phyloP scores from a whole-genome alignment of 805 yeast genomes.

The Kluyveromyces aestuarii region DNA sequence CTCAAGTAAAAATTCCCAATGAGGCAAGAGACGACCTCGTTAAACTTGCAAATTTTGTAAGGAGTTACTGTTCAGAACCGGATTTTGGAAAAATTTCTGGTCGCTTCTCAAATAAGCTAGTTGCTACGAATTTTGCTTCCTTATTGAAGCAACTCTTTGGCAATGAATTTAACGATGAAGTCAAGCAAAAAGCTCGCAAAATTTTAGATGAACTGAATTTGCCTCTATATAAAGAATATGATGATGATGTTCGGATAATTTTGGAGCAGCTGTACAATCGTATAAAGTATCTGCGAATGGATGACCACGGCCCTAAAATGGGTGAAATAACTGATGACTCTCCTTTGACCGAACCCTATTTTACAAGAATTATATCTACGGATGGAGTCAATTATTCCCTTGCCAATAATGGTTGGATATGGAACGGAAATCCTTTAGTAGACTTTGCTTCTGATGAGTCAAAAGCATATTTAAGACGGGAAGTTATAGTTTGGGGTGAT shows the following conservation, averaged over 20 bases:
- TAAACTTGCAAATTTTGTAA: slow-evolving; percentile 41
- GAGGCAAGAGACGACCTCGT: slow-evolving; percentile 32
- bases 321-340: slow-evolving; percentile 50
- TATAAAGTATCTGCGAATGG: slow-evolving; percentile 67
- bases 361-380: slow-evolving; percentile 52
- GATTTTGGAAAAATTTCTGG: slow-evolving; percentile 35
- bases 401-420: slow-evolving; percentile 97
- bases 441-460: slow-evolving; percentile 83
- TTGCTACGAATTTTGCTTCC: slow-evolving; percentile 41
- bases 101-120: slow-evolving; percentile 48
- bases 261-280: slow-evolving; percentile 66
- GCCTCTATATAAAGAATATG: slow-evolving; percentile 63
- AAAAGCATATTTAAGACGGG: slow-evolving; percentile 78
- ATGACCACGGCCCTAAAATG: slow-evolving; percentile 68
- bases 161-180: slow-evolving; percentile 24
- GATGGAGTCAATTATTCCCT: slow-evolving; percentile 57
- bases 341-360: slow-evolving; percentile 81
- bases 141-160: slow-evolving; percentile 37
- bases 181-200: slow-evolving; percentile 34
- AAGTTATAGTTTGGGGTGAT: slow-evolving; percentile 96
- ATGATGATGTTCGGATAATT: slow-evolving; percentile 59
- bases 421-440: slow-evolving; percentile 91
- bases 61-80: slow-evolving; percentile 31
- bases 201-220: slow-evolving; percentile 73
- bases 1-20: slow-evolving; percentile 36